phyloP scores from a whole-genome alignment of 768 basidiomycete species.

The Tremella fuciformis region DNA sequence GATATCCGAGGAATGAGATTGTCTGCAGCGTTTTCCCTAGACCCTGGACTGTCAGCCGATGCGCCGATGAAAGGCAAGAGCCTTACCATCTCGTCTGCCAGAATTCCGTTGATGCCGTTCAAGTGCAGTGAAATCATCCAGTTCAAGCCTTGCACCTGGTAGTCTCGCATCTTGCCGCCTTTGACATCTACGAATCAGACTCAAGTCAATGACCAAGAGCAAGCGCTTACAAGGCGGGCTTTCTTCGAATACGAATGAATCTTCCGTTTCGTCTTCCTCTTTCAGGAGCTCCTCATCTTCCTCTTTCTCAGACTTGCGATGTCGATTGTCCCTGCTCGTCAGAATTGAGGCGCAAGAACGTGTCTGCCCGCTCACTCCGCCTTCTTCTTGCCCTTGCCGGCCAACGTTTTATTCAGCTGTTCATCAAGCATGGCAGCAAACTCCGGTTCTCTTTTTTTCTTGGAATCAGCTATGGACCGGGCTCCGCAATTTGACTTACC shows the following conservation, averaged over 20 bases:
- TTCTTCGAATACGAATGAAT: slow-evolving; percentile 90
- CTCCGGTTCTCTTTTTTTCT: slow-evolving; percentile 87
- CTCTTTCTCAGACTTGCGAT: slow-evolving; percentile 95
- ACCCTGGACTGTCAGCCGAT: slow-evolving; percentile 59
- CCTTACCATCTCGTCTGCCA: slow-evolving; percentile 91
- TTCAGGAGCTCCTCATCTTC: slow-evolving; percentile 94
- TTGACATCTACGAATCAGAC: slow-evolving; percentile 64
- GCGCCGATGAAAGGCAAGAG: neutral
- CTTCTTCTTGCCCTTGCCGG: slow-evolving; percentile 81
- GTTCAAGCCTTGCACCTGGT: slow-evolving; percentile 92
- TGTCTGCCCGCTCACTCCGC: slow-evolving; percentile 57
- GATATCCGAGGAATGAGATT: slow-evolving; percentile 92
- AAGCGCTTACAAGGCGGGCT: slow-evolving; percentile 75
- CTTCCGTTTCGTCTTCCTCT: slow-evolving; percentile 82
- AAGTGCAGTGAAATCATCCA: slow-evolving; percentile 97
- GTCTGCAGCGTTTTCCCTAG: slow-evolving; percentile 98
- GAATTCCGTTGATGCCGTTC: slow-evolving; percentile 93
- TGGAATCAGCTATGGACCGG: slow-evolving; percentile 8
- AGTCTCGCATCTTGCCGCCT: slow-evolving; percentile 79
- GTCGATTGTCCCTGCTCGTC: slow-evolving; percentile 68
- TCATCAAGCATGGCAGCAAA: slow-evolving; percentile 83
- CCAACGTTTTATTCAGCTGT: slow-evolving; percentile 60
- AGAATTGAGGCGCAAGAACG: neutral
- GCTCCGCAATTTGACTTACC: slow-evolving; percentile 54
- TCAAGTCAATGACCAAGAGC: neutral